phyloP scores from a whole-genome alignment of 2,329 filamentous ascomycete genomes.

The Boeremia exigua region DNA sequence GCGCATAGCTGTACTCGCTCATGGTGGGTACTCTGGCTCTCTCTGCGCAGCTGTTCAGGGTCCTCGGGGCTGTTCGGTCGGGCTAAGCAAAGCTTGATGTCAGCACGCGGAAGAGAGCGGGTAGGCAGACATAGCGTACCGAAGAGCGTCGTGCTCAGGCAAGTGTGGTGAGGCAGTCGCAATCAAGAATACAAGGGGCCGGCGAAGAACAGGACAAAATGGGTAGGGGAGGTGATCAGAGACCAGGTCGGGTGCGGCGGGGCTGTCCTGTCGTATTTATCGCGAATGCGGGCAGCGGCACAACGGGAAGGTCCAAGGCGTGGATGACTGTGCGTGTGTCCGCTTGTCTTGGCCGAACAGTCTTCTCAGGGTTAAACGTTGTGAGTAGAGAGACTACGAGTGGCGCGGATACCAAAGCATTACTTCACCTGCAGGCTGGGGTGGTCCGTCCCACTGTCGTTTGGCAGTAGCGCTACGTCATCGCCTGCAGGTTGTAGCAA shows the following conservation, averaged over 20 bases:
- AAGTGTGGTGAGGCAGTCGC: slow-evolving; percentile 5
- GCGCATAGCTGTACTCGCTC: slow-evolving; percentile 59
- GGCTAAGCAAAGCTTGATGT: slow-evolving; percentile 26
- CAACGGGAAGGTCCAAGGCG: slow-evolving; percentile 6
- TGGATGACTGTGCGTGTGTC: slow-evolving; percentile 10
- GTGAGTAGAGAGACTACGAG: slow-evolving; percentile 8
- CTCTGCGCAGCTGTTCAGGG: slow-evolving; percentile 18
- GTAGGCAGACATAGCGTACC: slow-evolving; percentile 25
- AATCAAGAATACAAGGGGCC: slow-evolving; percentile 20
- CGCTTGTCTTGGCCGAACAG: slow-evolving; percentile 10
- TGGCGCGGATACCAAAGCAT: slow-evolving; percentile 5
- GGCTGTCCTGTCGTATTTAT: slow-evolving; percentile 13
- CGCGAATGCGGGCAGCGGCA: slow-evolving; percentile 8
- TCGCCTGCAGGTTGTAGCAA: slow-evolving; percentile 6
- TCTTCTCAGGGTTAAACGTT: slow-evolving; percentile 14
- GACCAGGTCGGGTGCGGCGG: slow-evolving; percentile 10
- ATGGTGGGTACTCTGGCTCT: slow-evolving; percentile 39
- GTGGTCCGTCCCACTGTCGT: slow-evolving; percentile 4
- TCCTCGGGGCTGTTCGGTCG: slow-evolving; percentile 15
- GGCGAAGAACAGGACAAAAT: slow-evolving; percentile 27
- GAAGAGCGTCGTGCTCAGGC: slow-evolving; percentile 13
- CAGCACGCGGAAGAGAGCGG: slow-evolving; percentile 16
- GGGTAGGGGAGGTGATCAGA: slow-evolving; percentile 12
- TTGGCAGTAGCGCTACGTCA: slow-evolving; percentile 14
- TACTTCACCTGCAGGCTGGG: slow-evolving; percentile 10